phyloP scores from a whole-genome alignment of 176 grass and related monocot genomes.

The Phoenix roebelenii region DNA sequence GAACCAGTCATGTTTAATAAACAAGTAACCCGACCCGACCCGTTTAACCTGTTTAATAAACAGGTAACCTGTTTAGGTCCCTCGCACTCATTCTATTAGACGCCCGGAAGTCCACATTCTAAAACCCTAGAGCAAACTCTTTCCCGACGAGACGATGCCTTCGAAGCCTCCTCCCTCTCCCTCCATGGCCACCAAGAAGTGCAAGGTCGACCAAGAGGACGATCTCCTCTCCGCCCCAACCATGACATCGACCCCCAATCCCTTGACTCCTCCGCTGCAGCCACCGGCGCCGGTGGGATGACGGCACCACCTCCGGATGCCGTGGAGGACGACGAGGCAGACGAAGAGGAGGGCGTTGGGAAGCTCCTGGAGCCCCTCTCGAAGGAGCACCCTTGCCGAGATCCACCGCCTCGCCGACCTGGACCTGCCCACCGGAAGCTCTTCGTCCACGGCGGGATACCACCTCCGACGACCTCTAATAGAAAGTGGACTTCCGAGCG shows the following conservation, averaged over 20 bases:
- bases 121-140: not conserved
- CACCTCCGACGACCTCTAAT: conserved; percentile 42
- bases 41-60: no score
- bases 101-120: no score
- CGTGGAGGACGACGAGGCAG: not conserved
- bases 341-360: conserved; percentile 42
- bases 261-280: conserved; percentile 41
- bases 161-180: not conserved
- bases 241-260: conserved; percentile 26
- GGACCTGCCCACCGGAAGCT: conserved; percentile 87
- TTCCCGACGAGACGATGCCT: no score
- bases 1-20: no score
- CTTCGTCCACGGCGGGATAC: conserved; percentile 95
- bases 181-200: conserved; percentile 19
- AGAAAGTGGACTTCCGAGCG: no score
- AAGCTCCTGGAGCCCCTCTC: conserved; percentile 74
- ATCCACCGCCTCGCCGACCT: conserved; percentile 59
- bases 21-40: no score
- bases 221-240: conserved; percentile 30
- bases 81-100: no score
- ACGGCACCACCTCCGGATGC: conserved; percentile 11
- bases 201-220: conserved; percentile 18
- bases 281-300: conserved; percentile 50
- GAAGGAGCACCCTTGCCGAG: conserved; percentile 52
- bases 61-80: no score